Evolutionary conservation across 2,329 filamentous ascomycete species (phyloP).

Genomic region (Rachicladosporium sp.): DNA sequence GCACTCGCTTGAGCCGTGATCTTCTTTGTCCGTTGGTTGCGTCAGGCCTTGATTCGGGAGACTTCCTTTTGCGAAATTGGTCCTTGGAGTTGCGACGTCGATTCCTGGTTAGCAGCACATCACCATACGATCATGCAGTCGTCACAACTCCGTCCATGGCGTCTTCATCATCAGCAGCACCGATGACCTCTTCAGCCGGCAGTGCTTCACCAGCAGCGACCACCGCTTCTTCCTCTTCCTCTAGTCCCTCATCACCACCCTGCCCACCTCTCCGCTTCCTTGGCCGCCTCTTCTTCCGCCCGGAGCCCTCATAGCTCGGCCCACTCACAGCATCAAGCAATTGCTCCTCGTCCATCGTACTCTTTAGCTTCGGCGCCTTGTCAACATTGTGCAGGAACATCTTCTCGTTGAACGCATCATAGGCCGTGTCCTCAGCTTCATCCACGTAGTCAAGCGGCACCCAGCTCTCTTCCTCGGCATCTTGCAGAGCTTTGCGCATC

Average conservation of each 20-base stretch:
- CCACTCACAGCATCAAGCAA: conserved; percentile 54
- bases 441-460: conserved; percentile 66
- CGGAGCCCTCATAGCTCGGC: conserved; percentile 27
- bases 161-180: neutral
- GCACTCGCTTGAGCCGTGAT: no score
- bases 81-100: no score
- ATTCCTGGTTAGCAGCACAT: no score
- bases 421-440: conserved; percentile 64
- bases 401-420: conserved; percentile 61
- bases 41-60: no score
- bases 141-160: no score
- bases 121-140: no score
- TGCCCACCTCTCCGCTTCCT: conserved; percentile 10
- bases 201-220: conserved; percentile 9
- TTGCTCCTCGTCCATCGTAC: conserved; percentile 43
- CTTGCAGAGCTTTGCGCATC: conserved; percentile 50
- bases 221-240: conserved; percentile 1
- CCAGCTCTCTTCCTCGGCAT: conserved; percentile 76
- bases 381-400: conserved; percentile 46
- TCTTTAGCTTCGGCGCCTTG: conserved; percentile 37
- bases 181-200: conserved; percentile 2
- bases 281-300: conserved; percentile 22
- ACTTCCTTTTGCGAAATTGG: no score
- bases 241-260: neutral
- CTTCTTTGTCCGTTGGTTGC: no score